These are phyloP conservation scores for Fusarium pseudocircinatum DNA, from an alignment of 2,329 filamentous ascomycete species.

Conservation along the genomic window DNA sequence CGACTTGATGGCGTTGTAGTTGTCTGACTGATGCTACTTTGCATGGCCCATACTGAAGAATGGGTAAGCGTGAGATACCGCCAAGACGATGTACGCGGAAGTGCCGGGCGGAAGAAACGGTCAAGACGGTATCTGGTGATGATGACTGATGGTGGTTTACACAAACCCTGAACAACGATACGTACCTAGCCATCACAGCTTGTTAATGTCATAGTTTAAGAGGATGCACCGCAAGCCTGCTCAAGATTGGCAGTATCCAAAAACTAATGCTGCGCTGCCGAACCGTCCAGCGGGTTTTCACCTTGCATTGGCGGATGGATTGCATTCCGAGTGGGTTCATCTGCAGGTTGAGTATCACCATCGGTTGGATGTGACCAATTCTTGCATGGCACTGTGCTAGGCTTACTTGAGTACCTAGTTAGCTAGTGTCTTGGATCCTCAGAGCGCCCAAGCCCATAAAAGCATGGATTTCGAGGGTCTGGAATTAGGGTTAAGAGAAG, in stretches of 20 bases:
- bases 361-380: conserved; percentile 32
- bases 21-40: conserved; percentile 30
- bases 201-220: conserved; percentile 20
- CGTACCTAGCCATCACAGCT: not conserved
- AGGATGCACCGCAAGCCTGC: conserved; percentile 26
- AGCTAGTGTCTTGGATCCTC: conserved; percentile 23
- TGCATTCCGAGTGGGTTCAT: conserved; percentile 25
- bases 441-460: conserved; percentile 2
- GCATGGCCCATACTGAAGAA: conserved; percentile 4
- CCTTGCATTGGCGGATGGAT: conserved; percentile 28
- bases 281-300: conserved; percentile 32
- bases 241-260: conserved; percentile 15
- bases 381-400: conserved; percentile 30
- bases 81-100: conserved; percentile 8
- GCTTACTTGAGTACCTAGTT: conserved; percentile 32
- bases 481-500: conserved; percentile 32
- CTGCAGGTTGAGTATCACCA: conserved; percentile 30
- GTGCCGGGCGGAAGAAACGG: conserved; percentile 23
- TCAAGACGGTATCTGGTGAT: conserved; percentile 22
- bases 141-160: conserved; percentile 31
- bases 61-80: conserved; percentile 8
- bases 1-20: conserved; percentile 31
- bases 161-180: not conserved
- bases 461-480: conserved; percentile 19
- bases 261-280: conserved; percentile 32